Conservation (phyloP, 2,329 filamentous ascomycete genomes). For the Immersiporthe knoxdaviesiana region DNA sequence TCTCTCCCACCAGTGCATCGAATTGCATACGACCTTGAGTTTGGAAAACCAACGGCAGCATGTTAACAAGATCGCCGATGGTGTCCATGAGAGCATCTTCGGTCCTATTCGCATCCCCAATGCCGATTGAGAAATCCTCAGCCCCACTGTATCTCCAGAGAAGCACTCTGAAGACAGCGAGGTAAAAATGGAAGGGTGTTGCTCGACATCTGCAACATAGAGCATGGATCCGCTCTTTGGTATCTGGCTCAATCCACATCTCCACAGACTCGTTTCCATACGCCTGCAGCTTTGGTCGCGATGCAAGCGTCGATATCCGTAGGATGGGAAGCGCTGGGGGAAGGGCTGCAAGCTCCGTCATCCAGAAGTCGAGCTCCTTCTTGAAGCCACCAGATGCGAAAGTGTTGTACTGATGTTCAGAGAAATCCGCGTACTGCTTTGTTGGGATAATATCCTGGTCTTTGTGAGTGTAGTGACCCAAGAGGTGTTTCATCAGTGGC, state of each 20-base stretch:
- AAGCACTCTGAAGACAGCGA: slow-evolving; percentile 44
- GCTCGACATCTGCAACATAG: not conserved
- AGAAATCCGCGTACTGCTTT: not conserved
- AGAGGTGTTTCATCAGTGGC: not conserved
- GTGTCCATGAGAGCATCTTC: slow-evolving; percentile 36
- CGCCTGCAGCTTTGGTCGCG: not conserved
- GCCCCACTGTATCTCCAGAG: slow-evolving; percentile 37
- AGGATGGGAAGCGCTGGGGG: slow-evolving; percentile 6
- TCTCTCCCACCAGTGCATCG: not conserved
- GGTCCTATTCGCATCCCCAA: slow-evolving; percentile 49
- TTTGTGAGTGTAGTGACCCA: not conserved
- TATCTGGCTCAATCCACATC: not conserved
- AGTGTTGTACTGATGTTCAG: not conserved
- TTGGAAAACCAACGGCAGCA: not conserved
- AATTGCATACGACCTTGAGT: not conserved
- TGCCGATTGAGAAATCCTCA: slow-evolving; percentile 32
- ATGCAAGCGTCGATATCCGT: not conserved
- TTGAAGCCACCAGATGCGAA: not conserved
- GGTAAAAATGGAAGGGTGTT: slow-evolving; percentile 49
- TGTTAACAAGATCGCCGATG: not conserved
- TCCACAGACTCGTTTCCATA: not conserved
- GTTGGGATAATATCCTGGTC: not conserved
- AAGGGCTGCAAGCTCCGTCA: not conserved
- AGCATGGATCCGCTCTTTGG: not conserved
- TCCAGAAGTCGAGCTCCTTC: slow-evolving; percentile 14